These are phyloP conservation scores for Fomitopsis pulvina DNA, from an alignment of 768 basidiomycete species.

Conservation along the genomic window DNA sequence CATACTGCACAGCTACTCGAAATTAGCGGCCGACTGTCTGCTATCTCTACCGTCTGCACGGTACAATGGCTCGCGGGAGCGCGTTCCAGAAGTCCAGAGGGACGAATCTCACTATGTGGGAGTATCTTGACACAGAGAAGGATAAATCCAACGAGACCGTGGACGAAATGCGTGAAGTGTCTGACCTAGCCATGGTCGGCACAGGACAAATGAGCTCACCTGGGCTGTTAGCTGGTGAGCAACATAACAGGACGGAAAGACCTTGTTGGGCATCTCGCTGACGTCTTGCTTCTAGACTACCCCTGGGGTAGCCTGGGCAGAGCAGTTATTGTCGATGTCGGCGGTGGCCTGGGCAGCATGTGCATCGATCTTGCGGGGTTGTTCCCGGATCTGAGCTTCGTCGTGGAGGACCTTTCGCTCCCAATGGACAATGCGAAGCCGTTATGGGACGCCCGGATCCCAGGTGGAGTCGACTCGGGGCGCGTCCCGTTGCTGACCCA, in stretches of 20 bases:
- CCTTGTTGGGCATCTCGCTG: neutral
- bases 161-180: neutral
- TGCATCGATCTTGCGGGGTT: slow-evolving; percentile 11
- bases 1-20: too few relatives aligned
- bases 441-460: slow-evolving; percentile 2
- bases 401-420: slow-evolving; percentile 14
- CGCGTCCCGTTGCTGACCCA: slow-evolving; percentile 6
- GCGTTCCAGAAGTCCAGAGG: neutral
- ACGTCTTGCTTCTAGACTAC: slow-evolving; percentile 3
- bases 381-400: slow-evolving; percentile 11
- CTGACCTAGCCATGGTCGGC: neutral
- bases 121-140: neutral
- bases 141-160: neutral
- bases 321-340: slow-evolving; percentile 11
- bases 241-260: neutral
- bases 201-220: neutral
- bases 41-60: neutral
- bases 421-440: slow-evolving; percentile 7
- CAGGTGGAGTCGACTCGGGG: neutral
- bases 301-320: slow-evolving; percentile 7
- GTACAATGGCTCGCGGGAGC: neutral
- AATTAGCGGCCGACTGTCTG: too few relatives aligned
- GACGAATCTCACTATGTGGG: neutral
- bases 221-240: neutral
- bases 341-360: slow-evolving; percentile 9